Evolutionary conservation across 2,329 filamentous ascomycete species (phyloP), one percentile per base, ranked within the genome.

Genomic region (Fusarium odoratissimum): DNA sequence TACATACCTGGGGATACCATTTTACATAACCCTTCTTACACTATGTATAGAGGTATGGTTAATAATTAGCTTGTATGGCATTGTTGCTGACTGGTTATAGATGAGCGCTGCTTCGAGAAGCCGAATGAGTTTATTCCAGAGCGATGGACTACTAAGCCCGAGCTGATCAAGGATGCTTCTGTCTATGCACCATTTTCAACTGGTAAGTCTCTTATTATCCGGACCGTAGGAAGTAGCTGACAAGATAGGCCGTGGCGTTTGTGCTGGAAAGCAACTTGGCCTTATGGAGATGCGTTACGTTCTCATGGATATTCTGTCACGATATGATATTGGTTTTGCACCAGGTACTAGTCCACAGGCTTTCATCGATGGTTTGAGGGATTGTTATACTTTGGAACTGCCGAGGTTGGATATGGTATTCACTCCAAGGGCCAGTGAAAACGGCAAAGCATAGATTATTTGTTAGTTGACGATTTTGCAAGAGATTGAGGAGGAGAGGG

Each of bases 241-340:
- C 5, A 21, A 7, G 1, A 11, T 1, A 74, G 71, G 71, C 0
- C 72, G 71, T 3, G 70, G 64, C 3, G 61, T 69, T 2, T 74
- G 72, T 8, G 72, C 59, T 16, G 72, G 72, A n/a, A 74, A 74
- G 5, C 72, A 74, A 10, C n/a, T 74, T 7, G 72, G 60, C 1
- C 17, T 74, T 0, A 74, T 74, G 72, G 72, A 74, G 16, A 67
- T 74, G 67, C 69, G 69, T 3, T 72, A 65, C 2, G 52, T 72
- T 0, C 61, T 73, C 0, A 59, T 56, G 0, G 64, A 74, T 2
- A 66, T 74, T 25, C 25, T 74, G 2, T 69, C 61, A 0, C 46
- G 60, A 1, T 74, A 74, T 6, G 31, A 70, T 8, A 41, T 74
- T 7, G 30, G 19, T 2, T 17, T 74, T 2, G 48, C 65, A 5